Conservation (phyloP, 1,284 basidiomycete species). For the Cutaneotrichosporon sp. region DNA sequence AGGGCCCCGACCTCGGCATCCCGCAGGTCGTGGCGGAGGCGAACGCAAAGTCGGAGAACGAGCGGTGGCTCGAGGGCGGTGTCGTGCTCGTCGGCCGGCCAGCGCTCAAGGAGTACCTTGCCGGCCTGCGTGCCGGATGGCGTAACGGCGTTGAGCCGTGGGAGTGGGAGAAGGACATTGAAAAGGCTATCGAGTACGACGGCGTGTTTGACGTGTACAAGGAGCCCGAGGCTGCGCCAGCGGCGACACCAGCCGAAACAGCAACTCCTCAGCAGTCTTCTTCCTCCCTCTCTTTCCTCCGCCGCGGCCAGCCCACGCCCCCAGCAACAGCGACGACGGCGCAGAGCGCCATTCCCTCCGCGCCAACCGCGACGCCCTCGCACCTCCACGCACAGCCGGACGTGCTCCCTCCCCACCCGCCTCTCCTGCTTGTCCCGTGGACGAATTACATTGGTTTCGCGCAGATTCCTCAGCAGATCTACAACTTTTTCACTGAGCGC, state of each 20-base stretch:
- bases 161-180: constrained; percentile 70
- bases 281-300: constrained; percentile 26
- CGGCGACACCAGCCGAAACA: constrained; percentile 11
- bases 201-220: constrained; percentile 60
- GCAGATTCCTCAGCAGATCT: constrained; percentile 83
- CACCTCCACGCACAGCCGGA: constrained; percentile 54
- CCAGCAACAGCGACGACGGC: constrained; percentile 8
- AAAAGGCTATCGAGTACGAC: constrained; percentile 64
- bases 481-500: constrained; percentile 89
- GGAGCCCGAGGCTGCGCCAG: constrained; percentile 49
- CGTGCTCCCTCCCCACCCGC: constrained; percentile 68
- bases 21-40: constrained; percentile 54
- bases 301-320: constrained; percentile 15
- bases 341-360: neutral
- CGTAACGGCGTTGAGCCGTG: constrained; percentile 63
- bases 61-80: constrained; percentile 71
- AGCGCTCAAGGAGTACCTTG: constrained; percentile 90
- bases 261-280: constrained; percentile 11
- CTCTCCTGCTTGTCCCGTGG: constrained; percentile 82
- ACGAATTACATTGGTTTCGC: constrained; percentile 77
- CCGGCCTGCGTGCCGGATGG: constrained; percentile 81
- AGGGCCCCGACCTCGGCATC: constrained; percentile 21
- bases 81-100: constrained; percentile 82
- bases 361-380: constrained; percentile 27
- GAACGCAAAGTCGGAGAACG: constrained; percentile 56